Evolutionary conservation across 306 rosid genomes (phyloP).

Genomic region (Astragalus glycyphyllos): DNA sequence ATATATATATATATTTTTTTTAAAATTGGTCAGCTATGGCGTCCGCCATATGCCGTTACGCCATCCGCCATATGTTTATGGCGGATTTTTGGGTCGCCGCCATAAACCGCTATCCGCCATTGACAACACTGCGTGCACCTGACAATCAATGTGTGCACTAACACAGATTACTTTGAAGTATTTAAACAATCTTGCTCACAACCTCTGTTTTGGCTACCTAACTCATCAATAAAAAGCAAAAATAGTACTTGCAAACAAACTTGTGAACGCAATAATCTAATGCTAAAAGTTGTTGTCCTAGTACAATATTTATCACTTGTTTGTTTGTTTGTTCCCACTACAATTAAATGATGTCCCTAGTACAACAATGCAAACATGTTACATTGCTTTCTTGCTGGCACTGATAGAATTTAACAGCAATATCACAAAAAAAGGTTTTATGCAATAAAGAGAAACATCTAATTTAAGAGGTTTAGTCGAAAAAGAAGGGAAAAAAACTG

Average conservation of each 20-base stretch:
- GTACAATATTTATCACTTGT: conserved; percentile 15
- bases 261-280: no score
- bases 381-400: conserved; percentile 11
- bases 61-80: no score
- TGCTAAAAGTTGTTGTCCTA: not conserved
- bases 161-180: not conserved
- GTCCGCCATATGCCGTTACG: no score
- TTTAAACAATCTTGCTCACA: not conserved
- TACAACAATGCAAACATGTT: conserved; percentile 19
- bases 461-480: not conserved
- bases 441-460: conserved; percentile 15
- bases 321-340: not conserved
- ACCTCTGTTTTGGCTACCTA: no score
- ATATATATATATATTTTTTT: no score
- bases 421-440: conserved; percentile 2
- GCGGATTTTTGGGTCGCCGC: no score
- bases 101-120: no score
- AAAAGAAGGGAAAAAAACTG: not conserved
- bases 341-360: conserved; percentile 30
- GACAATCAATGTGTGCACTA: conserved; percentile 27
- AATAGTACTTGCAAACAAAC: no score
- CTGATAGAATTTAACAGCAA: conserved; percentile 9
- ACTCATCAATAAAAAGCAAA: no score
- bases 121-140: no score
- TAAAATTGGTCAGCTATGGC: no score